Evolutionary conservation across 495 filamentous ascomycete genomes (phyloP).

Genomic region (Aspergillus taichungensis): DNA sequence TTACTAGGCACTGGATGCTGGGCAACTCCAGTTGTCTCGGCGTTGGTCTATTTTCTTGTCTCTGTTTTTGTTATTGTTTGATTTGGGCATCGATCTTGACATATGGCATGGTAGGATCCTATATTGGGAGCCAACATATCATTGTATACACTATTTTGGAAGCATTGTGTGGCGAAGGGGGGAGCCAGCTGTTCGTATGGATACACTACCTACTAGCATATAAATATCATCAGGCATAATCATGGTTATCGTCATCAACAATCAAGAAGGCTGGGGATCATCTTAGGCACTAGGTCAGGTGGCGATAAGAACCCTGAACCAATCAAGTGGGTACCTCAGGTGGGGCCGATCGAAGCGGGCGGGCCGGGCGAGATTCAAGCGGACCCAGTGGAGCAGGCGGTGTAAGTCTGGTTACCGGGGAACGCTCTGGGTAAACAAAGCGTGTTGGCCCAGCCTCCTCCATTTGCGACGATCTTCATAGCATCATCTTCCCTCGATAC

Average conservation of each 20-base stretch:
- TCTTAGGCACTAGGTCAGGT: constrained; percentile 12
- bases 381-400: constrained; percentile 21
- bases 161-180: too few relatives aligned
- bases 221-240: too few relatives aligned
- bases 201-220: too few relatives aligned
- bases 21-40: constrained; percentile 1
- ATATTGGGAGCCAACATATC: too few relatives aligned
- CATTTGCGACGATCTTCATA: constrained; percentile 24
- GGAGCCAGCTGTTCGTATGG: too few relatives aligned
- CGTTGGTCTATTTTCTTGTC: constrained; percentile 1
- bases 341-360: background rate
- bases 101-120: too few relatives aligned
- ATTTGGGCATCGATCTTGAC: too few relatives aligned
- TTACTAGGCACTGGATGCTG: constrained; percentile 1
- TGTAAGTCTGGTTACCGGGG: constrained; percentile 25
- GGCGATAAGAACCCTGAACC: too few relatives aligned
- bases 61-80: too few relatives aligned
- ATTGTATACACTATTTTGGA: too few relatives aligned
- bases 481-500: background rate
- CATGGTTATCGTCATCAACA: too few relatives aligned
- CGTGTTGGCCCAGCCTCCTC: constrained; percentile 39
- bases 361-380: too few relatives aligned
- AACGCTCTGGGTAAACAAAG: constrained; percentile 38
- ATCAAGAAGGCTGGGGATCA: constrained; percentile 12
- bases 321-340: constrained; percentile 2